These are phyloP conservation scores for Craterostigma plantagineum DNA, from an alignment of 257 asterid genomes.

Conservation along the genomic window DNA sequence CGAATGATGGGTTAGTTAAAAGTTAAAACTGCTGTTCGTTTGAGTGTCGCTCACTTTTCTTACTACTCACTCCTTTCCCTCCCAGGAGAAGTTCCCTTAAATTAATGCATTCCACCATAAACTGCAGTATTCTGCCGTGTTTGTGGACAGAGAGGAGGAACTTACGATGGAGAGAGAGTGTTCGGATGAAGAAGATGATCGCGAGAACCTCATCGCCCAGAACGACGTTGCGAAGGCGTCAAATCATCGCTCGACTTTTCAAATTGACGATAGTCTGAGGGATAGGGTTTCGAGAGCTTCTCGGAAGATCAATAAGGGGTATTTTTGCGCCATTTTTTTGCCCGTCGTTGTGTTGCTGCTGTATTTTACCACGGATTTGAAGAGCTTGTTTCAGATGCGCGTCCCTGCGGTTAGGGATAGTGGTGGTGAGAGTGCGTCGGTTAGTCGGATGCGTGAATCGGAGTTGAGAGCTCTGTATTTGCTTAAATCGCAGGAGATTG, in stretches of 20 bases:
- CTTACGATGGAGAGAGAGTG: slow-evolving; percentile 39
- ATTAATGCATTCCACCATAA: no score
- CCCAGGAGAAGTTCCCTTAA: no score
- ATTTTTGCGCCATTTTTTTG: slow-evolving; percentile 31
- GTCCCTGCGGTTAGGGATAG: slow-evolving; percentile 17
- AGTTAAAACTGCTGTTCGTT: no score
- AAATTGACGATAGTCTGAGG: slow-evolving; percentile 20
- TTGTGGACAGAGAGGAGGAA: no score
- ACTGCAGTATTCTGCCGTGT: no score
- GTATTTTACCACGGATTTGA: slow-evolving; percentile 42
- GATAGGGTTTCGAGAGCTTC: slow-evolving; percentile 14
- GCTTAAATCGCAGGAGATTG: slow-evolving; percentile 63
- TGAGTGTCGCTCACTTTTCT: no score
- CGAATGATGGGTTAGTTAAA: no score
- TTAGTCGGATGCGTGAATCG: slow-evolving; percentile 68
- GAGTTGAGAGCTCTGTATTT: slow-evolving; percentile 56
- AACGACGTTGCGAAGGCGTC: slow-evolving; percentile 30
- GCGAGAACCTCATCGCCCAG: slow-evolving; percentile 38
- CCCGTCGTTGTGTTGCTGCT: slow-evolving; percentile 39
- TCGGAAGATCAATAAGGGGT: slow-evolving; percentile 42
- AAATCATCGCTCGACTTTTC: slow-evolving; percentile 23
- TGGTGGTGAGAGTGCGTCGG: slow-evolving; percentile 14
- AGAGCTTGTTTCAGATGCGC: slow-evolving; percentile 29
- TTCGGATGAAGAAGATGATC: slow-evolving; percentile 88
- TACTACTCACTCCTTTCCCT: no score